These are phyloP conservation scores for Tylopilus plumbeoviolaceoides DNA, from an alignment of 768 basidiomycete genomes.

Conservation along the genomic window DNA sequence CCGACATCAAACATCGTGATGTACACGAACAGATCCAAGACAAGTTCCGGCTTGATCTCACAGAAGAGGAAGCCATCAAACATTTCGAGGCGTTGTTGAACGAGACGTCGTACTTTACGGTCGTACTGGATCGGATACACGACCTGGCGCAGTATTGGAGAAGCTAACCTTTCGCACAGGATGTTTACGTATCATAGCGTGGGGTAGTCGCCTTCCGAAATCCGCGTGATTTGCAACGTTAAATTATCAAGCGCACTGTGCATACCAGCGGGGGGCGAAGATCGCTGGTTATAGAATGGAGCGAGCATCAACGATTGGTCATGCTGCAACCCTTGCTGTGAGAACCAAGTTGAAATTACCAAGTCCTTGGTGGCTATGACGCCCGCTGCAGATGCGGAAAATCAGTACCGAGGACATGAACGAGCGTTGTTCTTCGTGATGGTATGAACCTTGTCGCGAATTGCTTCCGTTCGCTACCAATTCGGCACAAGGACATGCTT, in stretches of 20 bases:
- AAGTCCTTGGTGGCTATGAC: not conserved
- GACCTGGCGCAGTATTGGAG: constrained; percentile 88
- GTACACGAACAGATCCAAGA: constrained; percentile 91
- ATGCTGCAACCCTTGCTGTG: no score
- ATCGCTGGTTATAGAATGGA: no score
- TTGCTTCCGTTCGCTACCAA: no score
- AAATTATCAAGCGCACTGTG: no score
- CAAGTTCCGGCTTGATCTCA: constrained; percentile 91
- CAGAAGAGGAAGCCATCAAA: constrained; percentile 96
- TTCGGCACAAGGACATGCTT: not conserved
- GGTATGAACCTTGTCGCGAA: no score
- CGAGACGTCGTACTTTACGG: constrained; percentile 91
- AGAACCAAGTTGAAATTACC: not conserved
- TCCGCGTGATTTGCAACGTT: no score
- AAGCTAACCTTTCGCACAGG: constrained; percentile 49
- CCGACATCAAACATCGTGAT: constrained; percentile 91
- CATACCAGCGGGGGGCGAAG: no score
- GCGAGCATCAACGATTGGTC: no score
- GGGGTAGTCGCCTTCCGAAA: no score
- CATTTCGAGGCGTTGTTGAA: constrained; percentile 92
- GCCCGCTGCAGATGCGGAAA: no score
- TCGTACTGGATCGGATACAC: constrained; percentile 91
- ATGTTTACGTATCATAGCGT: constrained; percentile 1
- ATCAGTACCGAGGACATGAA: no score
- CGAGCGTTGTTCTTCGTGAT: no score